These are phyloP conservation scores for Talaromyces funiculosus DNA, from an alignment of 2,329 filamentous ascomycete genomes.

Conservation along the genomic window DNA sequence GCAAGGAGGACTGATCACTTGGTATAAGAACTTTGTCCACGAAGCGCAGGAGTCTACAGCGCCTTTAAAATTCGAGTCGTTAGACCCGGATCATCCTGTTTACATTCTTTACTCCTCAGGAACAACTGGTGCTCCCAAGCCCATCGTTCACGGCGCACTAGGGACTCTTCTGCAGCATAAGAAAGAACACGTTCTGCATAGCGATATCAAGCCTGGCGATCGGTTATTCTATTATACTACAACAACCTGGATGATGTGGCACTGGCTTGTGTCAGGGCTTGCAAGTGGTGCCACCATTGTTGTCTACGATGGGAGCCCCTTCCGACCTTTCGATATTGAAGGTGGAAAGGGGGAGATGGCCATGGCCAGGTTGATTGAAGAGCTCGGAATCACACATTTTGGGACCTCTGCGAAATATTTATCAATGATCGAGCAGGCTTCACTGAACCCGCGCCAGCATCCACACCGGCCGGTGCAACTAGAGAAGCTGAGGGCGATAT, in stretches of 20 bases:
- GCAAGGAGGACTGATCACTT: slow-evolving; percentile 33
- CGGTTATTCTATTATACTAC: slow-evolving; percentile 91
- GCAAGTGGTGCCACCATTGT: slow-evolving; percentile 77
- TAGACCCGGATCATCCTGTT: slow-evolving; percentile 78
- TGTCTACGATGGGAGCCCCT: slow-evolving; percentile 89
- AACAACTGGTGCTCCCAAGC: slow-evolving; percentile 82
- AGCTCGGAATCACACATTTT: slow-evolving; percentile 81
- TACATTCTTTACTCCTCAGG: slow-evolving; percentile 93
- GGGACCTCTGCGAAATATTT: slow-evolving; percentile 94
- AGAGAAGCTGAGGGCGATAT: slow-evolving; percentile 69
- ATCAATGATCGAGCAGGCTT: slow-evolving; percentile 77
- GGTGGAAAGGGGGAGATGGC: slow-evolving; percentile 65
- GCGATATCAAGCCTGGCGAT: slow-evolving; percentile 66
- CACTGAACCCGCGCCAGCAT: slow-evolving; percentile 54
- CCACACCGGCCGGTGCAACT: slow-evolving; percentile 35
- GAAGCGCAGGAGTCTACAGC: slow-evolving; percentile 34
- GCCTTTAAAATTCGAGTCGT: slow-evolving; percentile 63
- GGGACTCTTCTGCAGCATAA: slow-evolving; percentile 94
- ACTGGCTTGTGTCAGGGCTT: slow-evolving; percentile 85
- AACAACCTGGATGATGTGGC: slow-evolving; percentile 99
- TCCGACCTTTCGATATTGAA: slow-evolving; percentile 58
- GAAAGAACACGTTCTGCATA: slow-evolving; percentile 88
- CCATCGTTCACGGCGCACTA: slow-evolving; percentile 85
- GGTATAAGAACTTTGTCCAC: slow-evolving; percentile 44
- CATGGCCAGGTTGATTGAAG: slow-evolving; percentile 74